Percentiles rank a stretch among this genome's conserved stretches.
Conservation (phyloP, 2,329 filamentous ascomycete species). For the Cercospora sojina region DNA sequence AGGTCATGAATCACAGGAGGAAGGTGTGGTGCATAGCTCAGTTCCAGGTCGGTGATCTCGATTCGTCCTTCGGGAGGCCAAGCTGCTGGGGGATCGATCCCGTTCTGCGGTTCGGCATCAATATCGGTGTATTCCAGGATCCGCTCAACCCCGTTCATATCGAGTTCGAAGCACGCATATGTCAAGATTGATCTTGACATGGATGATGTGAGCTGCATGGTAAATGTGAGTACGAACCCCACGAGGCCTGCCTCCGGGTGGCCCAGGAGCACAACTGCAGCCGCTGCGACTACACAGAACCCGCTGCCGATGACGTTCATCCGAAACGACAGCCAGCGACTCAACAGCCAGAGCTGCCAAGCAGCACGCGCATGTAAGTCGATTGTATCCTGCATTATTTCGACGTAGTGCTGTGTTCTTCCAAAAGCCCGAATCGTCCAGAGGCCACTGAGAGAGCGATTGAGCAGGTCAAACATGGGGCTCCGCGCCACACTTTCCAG, state of each 20-base stretch:
- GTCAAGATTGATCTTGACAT: background rate
- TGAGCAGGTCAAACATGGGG: conserved; percentile 7
- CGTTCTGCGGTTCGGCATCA: conserved; percentile 70
- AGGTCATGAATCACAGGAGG: conserved; percentile 60
- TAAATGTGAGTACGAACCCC: background rate
- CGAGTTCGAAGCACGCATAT: conserved; percentile 11
- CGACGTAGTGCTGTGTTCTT: background rate
- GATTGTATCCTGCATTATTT: background rate
- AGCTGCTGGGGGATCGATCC: conserved; percentile 49
- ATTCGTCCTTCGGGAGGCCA: conserved; percentile 83
- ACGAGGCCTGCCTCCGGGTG: no score
- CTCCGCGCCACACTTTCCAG: conserved; percentile 9
- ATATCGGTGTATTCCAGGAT: conserved; percentile 75
- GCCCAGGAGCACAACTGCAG: no score
- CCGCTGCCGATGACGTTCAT: no score
- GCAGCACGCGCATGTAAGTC: background rate
- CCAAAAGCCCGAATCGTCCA: conserved; percentile 3
- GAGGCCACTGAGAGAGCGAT: background rate
- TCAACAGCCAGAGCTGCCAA: conserved; percentile 2
- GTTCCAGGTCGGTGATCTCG: conserved; percentile 79
- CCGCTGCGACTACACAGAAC: no score
- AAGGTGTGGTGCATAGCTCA: conserved; percentile 76
- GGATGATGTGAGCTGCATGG: background rate
- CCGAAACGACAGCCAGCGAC: background rate
- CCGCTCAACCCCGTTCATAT: conserved; percentile 17